Base-by-base conservation (phyloP, 208 protist species). In the Trypanosoma theileri region DNA sequence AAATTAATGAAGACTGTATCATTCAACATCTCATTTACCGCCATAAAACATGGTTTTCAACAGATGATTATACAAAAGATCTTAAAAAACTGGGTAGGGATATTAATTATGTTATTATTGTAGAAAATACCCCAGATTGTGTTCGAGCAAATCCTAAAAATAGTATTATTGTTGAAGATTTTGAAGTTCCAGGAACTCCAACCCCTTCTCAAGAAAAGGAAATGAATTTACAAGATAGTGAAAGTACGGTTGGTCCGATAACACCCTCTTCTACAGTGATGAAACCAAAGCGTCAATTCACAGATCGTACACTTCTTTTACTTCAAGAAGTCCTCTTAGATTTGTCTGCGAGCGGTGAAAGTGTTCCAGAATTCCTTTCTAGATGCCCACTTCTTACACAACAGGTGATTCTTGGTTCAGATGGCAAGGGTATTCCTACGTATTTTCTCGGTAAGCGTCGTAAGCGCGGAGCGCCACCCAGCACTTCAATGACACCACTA, bases 61-160 rank as follows among this genome's bases (percentile, higher is more conserved):
- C 81, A 51, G 77, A 89, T 56, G 83, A 92, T 71, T 93, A 92
- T 73, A 92, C 90, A 7, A 95, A 95, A 65, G 90, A 95, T 66
- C 70, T 95, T n/a, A 81, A 66, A 22, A 77, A 84, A 65, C 78
- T 95, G 8, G 90, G 87, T 40, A 71, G 90, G 12, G 79, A 89
- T 61, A 65, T 95, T 14, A 73, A 91, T 69, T 84, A 87, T 60
- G 92, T 89, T 59, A 84, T 95, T 53, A 91, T 95, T 73, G 77
- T 95, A 17, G 90, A 95, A 51, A 95, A 95, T 78, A 92, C 90
- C 3, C 87, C 90, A 31, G 90, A 92, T 69, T 95, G 90, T 71
- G 79, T 93, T 14, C 82, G 87, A 8, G 75, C 67, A 0, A 95
- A 95, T 63, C 86, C 86, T 26, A 73, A 87, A 46, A 95, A 95